These are phyloP conservation scores for Pichia cephalocereana DNA, from an alignment of 805 yeast species.

Conservation along the genomic window DNA sequence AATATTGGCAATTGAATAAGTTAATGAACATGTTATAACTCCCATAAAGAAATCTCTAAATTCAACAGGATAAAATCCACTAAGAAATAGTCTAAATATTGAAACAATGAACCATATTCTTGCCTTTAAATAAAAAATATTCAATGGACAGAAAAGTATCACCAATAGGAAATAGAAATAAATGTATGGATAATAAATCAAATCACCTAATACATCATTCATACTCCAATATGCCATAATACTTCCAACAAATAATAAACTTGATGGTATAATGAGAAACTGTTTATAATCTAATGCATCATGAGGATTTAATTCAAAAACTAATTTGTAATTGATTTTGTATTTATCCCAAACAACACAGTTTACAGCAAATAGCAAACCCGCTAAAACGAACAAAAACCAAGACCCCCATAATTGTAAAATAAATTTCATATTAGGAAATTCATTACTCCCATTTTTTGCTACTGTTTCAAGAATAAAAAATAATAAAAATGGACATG, in stretches of 20 bases:
- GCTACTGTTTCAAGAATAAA: slow-evolving; percentile 22
- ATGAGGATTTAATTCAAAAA: slow-evolving; percentile 75
- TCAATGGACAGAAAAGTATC: slow-evolving; percentile 53
- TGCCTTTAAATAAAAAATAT: slow-evolving; percentile 44
- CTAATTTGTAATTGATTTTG: slow-evolving; percentile 83
- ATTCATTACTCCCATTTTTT: slow-evolving; percentile 19
- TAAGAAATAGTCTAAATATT: slow-evolving; percentile 58
- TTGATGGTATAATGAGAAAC: slow-evolving; percentile 53
- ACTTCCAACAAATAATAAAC: slow-evolving; percentile 45
- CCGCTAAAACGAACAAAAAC: slow-evolving; percentile 51
- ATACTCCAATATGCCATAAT: slow-evolving; percentile 70
- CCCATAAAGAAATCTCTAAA: slow-evolving; percentile 91
- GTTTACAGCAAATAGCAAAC: slow-evolving; percentile 56
- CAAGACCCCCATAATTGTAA: slow-evolving; percentile 93
- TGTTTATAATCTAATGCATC: slow-evolving; percentile 58
- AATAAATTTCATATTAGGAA: slow-evolving; percentile 48
- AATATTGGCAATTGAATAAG: slow-evolving; percentile 78
- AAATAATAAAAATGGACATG: slow-evolving; percentile 43
- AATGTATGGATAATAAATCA: slow-evolving; percentile 70
- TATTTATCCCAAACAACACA: slow-evolving; percentile 62
- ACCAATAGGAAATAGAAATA: slow-evolving; percentile 46
- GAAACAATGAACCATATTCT: slow-evolving; percentile 73
- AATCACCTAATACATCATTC: slow-evolving; percentile 40
- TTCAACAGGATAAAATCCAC: slow-evolving; percentile 92
- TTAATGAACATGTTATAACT: slow-evolving; percentile 79